phyloP scores from a whole-genome alignment of 768 basidiomycete species.

The Boletales sp. region DNA sequence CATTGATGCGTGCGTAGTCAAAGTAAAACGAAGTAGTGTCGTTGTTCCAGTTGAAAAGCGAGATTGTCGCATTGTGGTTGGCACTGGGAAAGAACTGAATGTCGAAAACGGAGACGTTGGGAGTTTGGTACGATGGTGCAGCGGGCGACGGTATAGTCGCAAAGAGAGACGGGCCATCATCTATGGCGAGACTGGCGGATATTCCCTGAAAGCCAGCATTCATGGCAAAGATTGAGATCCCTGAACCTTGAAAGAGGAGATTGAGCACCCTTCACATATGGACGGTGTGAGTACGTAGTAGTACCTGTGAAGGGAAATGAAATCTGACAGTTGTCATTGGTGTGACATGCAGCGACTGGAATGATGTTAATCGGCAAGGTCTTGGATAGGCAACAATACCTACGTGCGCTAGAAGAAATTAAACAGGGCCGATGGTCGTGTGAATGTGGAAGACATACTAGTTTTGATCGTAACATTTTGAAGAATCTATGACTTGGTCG shows the following conservation, averaged over 20 bases:
- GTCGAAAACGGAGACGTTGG: constrained; percentile 14
- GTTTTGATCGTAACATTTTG: constrained; percentile 13
- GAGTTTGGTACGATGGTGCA: constrained; percentile 9
- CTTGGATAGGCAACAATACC: background rate
- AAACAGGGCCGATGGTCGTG: too few species aligned
- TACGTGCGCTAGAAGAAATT: constrained; percentile 5
- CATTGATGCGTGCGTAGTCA: constrained; percentile 14
- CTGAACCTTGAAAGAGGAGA: constrained; percentile 11
- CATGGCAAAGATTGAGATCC: constrained; percentile 12
- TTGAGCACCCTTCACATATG: too few species aligned
- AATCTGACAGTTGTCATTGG: constrained; percentile 4
- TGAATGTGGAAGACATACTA: constrained; percentile 2
- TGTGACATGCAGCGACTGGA: constrained; percentile 9
- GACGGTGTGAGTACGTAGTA: too few species aligned
- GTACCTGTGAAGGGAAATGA: constrained; percentile 15
- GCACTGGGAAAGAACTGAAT: constrained; percentile 8
- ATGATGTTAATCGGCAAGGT: background rate
- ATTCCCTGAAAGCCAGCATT: constrained; percentile 12
- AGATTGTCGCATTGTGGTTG: constrained; percentile 9
- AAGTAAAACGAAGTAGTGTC: constrained; percentile 6
- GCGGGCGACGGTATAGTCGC: constrained; percentile 5
- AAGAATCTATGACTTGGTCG: constrained; percentile 5
- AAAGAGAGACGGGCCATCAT: background rate
- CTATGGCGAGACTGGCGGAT: constrained; percentile 9
- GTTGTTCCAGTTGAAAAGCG: constrained; percentile 8